A percentile compares a stretch with the other conserved stretches of the same genome.
Evolutionary conservation across 2,329 filamentous ascomycete species (phyloP).

Genomic region (Ascochyta clinopodiicola): DNA sequence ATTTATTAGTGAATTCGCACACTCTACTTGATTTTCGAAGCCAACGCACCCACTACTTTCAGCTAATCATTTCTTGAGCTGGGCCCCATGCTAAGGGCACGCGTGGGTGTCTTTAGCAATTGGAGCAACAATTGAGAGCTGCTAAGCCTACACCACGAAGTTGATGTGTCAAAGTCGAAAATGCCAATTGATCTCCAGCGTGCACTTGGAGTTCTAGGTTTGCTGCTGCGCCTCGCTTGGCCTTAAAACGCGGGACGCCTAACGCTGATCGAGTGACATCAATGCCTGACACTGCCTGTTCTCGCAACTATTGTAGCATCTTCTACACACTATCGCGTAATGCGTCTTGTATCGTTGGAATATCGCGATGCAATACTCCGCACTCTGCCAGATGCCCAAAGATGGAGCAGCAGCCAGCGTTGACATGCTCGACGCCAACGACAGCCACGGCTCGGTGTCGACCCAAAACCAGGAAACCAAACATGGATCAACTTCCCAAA

Average conservation of each 20-base stretch:
- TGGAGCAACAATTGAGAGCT: too few relatives aligned
- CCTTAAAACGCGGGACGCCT: slow-evolving; percentile 7
- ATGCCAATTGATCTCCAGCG: neutral
- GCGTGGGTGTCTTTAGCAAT: too few relatives aligned
- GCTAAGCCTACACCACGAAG: neutral
- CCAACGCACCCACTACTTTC: too few relatives aligned
- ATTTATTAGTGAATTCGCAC: too few relatives aligned
- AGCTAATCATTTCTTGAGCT: too few relatives aligned
- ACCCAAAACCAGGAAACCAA: neutral
- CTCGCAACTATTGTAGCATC: too few relatives aligned
- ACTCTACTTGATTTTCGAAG: too few relatives aligned
- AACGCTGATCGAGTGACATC: slow-evolving; percentile 4
- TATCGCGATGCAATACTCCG: neutral
- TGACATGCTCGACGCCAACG: neutral
- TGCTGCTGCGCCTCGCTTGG: slow-evolving; percentile 16
- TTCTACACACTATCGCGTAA: neutral
- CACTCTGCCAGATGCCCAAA: neutral
- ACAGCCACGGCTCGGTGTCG: neutral
- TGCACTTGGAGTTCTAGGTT: neutral
- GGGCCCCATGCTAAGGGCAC: too few relatives aligned
- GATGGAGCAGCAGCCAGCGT: neutral
- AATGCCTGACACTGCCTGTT: neutral
- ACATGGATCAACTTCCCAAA: slow-evolving; percentile 6
- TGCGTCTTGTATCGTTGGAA: neutral
- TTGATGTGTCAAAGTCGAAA: neutral